phyloP scores from a whole-genome alignment of 768 basidiomycete species.

The Phylloporus rhodoxanthus region DNA sequence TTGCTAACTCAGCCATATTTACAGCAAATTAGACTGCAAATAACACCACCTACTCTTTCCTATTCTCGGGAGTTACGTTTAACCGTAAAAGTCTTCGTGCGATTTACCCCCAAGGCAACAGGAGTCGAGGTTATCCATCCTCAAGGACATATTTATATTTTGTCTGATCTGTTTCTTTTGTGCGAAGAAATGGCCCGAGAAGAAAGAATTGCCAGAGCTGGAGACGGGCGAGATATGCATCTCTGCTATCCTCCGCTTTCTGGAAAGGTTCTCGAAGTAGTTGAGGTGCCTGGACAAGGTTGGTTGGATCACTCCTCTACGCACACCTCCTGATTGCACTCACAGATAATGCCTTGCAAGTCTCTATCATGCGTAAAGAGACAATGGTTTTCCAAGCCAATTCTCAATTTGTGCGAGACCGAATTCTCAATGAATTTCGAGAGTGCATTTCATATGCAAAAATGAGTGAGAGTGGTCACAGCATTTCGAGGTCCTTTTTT shows the following conservation, averaged over 20 bases:
- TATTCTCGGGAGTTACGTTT: conserved; percentile 74
- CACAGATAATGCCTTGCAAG: conserved; percentile 64
- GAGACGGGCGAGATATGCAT: conserved; percentile 78
- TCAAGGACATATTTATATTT: conserved; percentile 77
- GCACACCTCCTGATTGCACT: conserved; percentile 11
- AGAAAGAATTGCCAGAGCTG: conserved; percentile 46
- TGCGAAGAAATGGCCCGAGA: conserved; percentile 76
- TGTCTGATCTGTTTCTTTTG: conserved; percentile 89
- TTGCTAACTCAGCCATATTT: conserved; percentile 4
- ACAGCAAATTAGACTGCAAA: conserved; percentile 87
- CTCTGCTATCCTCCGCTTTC: conserved; percentile 92
- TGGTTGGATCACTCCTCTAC: conserved; percentile 19
- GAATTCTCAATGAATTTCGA: conserved; percentile 61
- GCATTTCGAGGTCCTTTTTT: not conserved
- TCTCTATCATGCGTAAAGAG: conserved; percentile 88
- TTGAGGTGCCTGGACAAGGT: conserved; percentile 59
- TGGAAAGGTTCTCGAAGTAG: conserved; percentile 82
- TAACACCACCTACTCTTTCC: conserved; percentile 70
- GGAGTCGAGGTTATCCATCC: conserved; percentile 69
- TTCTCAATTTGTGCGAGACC: conserved; percentile 53
- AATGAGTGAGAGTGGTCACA: conserved; percentile 44
- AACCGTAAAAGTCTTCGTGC: conserved; percentile 65
- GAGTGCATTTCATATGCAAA: conserved; percentile 83
- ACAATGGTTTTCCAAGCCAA: conserved; percentile 60
- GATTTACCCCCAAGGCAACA: conserved; percentile 71